Evolutionary conservation across 179 eudicot species (phyloP), one percentile per base, ranked within the genome.

Genomic region (Camellia oleifera): DNA sequence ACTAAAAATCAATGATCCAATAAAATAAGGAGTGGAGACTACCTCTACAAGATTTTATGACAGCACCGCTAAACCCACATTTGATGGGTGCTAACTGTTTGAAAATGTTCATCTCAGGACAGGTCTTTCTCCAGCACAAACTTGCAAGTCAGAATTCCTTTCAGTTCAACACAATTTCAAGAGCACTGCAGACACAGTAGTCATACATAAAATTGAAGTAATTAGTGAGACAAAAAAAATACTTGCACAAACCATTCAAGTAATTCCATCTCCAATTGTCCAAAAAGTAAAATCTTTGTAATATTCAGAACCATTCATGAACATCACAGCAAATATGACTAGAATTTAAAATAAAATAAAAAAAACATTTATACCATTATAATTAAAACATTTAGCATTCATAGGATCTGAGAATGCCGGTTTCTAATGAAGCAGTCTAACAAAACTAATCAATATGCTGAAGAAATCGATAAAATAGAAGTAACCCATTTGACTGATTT

Each of bases 1-100:
- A 79, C 63, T 20, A 20, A 61, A 32, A 50, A 48, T 15, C 15
- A 14, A 32, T 18, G 18, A 60, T 2, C 18, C 45, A 77, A 14
- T 68, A 45, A 14, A 71, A n/a, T 32, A 26, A 46, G 56, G 17
- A 68, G 40, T 11, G 64, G 74, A 65, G 62, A 77, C 66, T 86
- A 94, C 97, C 98, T 90, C 83, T 81, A 81, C 53, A 67, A 82
- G 70, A 81, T 46, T 75, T 78, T 62, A 76, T 17, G 48, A 62
- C 81, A n/a, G 77, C 77, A 64, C 80, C 84, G 52, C 79, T 76
- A 52, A 52, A 73, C 72, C 85, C 65, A 69, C 67, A 68, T 69
- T 82, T 90, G 76, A 80, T 70, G 78, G 85, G 82, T 46, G 72
- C 82, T 32, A 92, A 64, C 83, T 74, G 83, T 86, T 81, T 92